Base-by-base conservation (phyloP, 2,329 filamentous ascomycete genomes). In the Talaromyces sp. region DNA sequence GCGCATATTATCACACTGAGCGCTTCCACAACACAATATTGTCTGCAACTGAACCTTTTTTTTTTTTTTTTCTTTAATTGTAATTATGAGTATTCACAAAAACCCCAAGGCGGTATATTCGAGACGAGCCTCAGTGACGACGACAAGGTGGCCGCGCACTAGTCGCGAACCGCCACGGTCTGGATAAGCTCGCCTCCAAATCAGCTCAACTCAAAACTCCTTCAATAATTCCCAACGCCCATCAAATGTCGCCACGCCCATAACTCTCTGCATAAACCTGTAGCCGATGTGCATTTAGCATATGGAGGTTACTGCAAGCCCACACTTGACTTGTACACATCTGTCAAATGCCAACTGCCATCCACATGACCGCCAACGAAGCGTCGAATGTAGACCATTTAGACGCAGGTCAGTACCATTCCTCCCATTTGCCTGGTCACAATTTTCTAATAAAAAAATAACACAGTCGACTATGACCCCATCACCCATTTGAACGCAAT, bases 401-500 rank as follows among this genome's bases (percentile, higher is more conserved):
- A 65, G 77, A 79, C 69, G 74, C 76, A 72, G 77, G 77, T 77
- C 70, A 69, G 71, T 60, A 60, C 19, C 17, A 5, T 32, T 38
- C 10, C 24, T 7, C 14, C 35, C 35, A n/a, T 57, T 38, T 57
- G 9, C 24, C 24, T 54, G 10, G 35, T 14, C 26, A 11, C n/a
- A 50, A 14, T 50, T 21, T 50, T 21, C 43, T 26, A 14, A 26
- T 5, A 14, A 2, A 24, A 3, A 11, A 21, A 12, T 52, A 3
- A 9, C 9, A 21, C 27, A 89, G 87, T 83, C 74, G 88, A 96
- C 75, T 97, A 97, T 79, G 89, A 97, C 74, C 92, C 94, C 58
- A 88, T 97, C 73, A 85, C 91, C 68, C 92, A 99, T 76, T 84
- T 99, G 60, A 97, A 99, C 79, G 83, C 89, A 64, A 88, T 99